Evolutionary conservation across 306 rosid species (phyloP).

Genomic region (Luffa acutangula): DNA sequence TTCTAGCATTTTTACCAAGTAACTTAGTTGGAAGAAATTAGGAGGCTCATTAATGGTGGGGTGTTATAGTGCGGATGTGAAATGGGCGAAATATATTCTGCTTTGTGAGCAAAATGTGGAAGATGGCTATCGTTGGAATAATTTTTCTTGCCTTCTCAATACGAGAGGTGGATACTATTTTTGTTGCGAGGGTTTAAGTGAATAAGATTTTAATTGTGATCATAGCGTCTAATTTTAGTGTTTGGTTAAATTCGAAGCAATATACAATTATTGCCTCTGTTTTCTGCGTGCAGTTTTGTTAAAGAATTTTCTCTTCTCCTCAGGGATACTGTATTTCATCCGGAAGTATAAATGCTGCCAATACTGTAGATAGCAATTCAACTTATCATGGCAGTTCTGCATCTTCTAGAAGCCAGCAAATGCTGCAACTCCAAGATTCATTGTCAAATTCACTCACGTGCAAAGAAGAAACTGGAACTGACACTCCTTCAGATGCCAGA

Average conservation of each 20-base stretch:
- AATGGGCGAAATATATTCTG: background rate
- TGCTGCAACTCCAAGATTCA: slow-evolving; percentile 13
- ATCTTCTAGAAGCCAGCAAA: slow-evolving; percentile 17
- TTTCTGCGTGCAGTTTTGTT: background rate
- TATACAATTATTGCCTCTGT: background rate
- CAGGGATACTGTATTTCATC: slow-evolving; percentile 46
- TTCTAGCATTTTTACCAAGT: background rate
- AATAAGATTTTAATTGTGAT: background rate
- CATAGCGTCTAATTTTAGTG: background rate
- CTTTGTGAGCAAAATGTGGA: background rate
- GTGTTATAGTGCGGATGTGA: background rate
- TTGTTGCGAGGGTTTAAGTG: background rate
- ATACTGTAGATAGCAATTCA: slow-evolving; percentile 22
- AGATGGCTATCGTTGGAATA: background rate
- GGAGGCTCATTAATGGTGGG: background rate
- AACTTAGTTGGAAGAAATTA: background rate
- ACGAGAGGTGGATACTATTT: background rate
- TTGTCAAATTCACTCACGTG: slow-evolving; percentile 18
- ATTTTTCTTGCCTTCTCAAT: background rate
- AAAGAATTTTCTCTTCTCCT: background rate
- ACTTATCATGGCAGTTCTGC: slow-evolving; percentile 16
- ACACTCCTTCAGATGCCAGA: slow-evolving; percentile 46
- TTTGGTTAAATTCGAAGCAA: background rate
- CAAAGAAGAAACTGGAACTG: slow-evolving; percentile 16
- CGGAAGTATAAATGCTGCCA: slow-evolving; percentile 17